phyloP scores from a whole-genome alignment of 106 monocot genomes.

The Ottelia alismoides region DNA sequence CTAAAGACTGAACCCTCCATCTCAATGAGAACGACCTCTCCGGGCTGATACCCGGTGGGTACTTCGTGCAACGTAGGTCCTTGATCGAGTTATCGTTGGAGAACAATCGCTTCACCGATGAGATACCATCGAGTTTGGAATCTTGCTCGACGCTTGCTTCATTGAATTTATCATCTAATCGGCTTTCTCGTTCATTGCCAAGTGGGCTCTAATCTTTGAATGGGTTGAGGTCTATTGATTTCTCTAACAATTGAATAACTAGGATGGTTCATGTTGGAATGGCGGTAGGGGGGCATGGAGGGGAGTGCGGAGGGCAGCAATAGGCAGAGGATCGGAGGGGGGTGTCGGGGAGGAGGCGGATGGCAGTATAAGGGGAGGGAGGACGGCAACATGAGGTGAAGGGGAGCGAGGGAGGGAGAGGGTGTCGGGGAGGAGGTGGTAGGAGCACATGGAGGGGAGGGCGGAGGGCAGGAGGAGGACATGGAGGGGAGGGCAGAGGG shows the following conservation, averaged over 20 bases:
- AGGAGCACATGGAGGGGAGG: too few species aligned
- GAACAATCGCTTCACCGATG: slow-evolving; percentile 33
- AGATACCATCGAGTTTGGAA: slow-evolving; percentile 33
- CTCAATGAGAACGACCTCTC: slow-evolving; percentile 57
- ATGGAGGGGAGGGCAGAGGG: too few species aligned
- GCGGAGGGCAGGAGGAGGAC: too few species aligned
- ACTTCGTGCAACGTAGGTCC: slow-evolving; percentile 47
- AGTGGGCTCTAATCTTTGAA: slow-evolving; percentile 38
- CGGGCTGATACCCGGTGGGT: slow-evolving; percentile 35
- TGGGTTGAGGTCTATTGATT: slow-evolving; percentile 46
- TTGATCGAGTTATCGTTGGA: slow-evolving; percentile 44
- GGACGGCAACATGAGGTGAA: too few species aligned
- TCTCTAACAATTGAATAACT: slow-evolving; percentile 46
- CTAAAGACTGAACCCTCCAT: too few species aligned
- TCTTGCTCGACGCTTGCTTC: slow-evolving; percentile 38
- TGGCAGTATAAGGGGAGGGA: too few species aligned
- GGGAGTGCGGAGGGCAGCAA: too few species aligned
- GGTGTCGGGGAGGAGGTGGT: too few species aligned
- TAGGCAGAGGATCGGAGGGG: too few species aligned
- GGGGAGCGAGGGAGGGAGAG: too few species aligned
- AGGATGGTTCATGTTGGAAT: slow-evolving; percentile 48
- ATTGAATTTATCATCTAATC: slow-evolving; percentile 55
- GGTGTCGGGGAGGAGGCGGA: too few species aligned
- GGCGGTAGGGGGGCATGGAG: too few species aligned
- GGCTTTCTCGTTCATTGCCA: slow-evolving; percentile 46